Percentiles rank a stretch among this genome's conserved stretches.
These are phyloP conservation scores for Royoungia palumana DNA, from an alignment of 768 basidiomycete genomes.

Conservation along the genomic window DNA sequence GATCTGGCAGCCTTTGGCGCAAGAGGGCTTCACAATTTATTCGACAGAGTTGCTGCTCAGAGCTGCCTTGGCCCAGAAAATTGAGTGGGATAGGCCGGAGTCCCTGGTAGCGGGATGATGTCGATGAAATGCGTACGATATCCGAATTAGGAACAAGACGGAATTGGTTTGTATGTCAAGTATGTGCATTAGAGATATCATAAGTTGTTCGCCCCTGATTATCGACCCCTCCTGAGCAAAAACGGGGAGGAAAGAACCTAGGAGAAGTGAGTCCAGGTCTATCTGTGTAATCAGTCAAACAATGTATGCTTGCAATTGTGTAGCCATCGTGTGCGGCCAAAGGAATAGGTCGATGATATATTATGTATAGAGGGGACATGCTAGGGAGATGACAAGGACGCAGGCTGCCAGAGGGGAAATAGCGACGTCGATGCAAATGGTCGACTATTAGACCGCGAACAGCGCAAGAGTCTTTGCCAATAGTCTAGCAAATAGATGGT, in stretches of 20 bases:
- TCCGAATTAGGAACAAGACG: no score
- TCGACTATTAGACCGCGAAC: background rate
- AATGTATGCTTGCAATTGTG: background rate
- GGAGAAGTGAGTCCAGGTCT: background rate
- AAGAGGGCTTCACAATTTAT: conserved; percentile 57
- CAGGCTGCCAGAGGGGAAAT: conserved; percentile 11
- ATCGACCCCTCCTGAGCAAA: background rate
- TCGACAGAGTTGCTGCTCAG: conserved; percentile 64
- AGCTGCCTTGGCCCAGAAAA: conserved; percentile 60
- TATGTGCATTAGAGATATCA: no score
- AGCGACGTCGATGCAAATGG: background rate
- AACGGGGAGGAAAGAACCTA: background rate
- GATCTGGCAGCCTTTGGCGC: conserved; percentile 62
- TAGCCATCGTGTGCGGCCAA: background rate
- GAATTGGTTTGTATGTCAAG: no score
- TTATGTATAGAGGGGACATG: conserved; percentile 21
- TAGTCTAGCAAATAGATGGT: conserved; percentile 33
- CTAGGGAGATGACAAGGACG: conserved; percentile 23
- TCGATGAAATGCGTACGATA: no score
- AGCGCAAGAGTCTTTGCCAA: conserved; percentile 9
- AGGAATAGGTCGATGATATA: conserved; percentile 30
- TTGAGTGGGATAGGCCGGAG: conserved; percentile 54
- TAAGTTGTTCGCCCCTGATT: no score
- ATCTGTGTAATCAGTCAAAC: background rate
- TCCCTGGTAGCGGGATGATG: conserved; percentile 18